phyloP scores from a whole-genome alignment of 192 early-diverging fungal genomes.

The Backusella tuberculispora region DNA sequence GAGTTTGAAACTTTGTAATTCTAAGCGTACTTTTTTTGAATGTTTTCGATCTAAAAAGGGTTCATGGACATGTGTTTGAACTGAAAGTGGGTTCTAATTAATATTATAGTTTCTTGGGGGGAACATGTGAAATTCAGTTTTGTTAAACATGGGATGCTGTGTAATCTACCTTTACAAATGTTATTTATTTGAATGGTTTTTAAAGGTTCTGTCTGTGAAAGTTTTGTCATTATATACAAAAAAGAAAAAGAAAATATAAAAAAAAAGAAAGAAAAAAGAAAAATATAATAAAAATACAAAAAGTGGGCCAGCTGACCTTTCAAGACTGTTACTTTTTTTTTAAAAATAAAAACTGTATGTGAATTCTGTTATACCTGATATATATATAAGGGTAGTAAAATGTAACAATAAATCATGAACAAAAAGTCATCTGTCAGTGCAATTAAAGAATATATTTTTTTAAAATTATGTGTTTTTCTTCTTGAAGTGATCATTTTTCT shows the following conservation, averaged over 20 bases:
- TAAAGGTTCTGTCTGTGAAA: constrained; percentile 8
- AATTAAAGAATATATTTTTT: no score
- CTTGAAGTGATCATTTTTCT: no score
- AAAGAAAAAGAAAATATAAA: background rate
- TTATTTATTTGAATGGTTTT: constrained; percentile 4
- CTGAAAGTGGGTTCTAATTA: background rate
- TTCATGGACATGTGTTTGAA: constrained; percentile 9
- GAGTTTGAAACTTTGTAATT: background rate
- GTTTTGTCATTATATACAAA: constrained; percentile 7
- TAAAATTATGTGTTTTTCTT: no score
- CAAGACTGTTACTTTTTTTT: background rate
- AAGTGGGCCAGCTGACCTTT: background rate
- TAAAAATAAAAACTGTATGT: no score
- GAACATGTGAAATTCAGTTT: no score
- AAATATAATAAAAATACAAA: background rate
- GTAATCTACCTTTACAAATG: background rate
- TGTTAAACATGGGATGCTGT: background rate
- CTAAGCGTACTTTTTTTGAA: background rate
- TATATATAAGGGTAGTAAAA: no score
- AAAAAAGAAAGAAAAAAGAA: background rate
- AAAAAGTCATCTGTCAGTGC: no score
- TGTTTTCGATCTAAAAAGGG: constrained; percentile 11
- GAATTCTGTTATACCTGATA: no score
- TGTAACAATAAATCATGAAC: no score
- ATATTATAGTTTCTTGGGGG: background rate